Evolutionary conservation across 164 flowering plant species (phyloP), one percentile per base, ranked within the genome.

Genomic region (Tetracentron sinense): DNA sequence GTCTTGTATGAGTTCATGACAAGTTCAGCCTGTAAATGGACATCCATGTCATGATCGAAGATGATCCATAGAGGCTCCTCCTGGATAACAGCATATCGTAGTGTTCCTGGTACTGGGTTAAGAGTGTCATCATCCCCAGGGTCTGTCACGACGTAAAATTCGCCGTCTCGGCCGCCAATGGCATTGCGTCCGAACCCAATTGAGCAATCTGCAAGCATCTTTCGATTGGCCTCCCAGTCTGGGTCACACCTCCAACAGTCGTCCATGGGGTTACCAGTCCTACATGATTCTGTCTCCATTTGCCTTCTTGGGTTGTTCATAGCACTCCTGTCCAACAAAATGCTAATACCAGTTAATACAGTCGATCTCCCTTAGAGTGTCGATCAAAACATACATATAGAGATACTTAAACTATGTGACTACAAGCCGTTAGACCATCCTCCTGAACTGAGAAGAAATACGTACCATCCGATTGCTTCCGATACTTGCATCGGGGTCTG

Each of bases 1-100:
- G 82, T 81, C 66, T 81, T 81, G 77, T 64, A 68, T 0, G 75
- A 67, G 63, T 70, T 74, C 56, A 78, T 38, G 17, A 74, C 22
- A 10, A 81, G 80, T 25, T 76, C 82, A 35, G 69, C 63, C 38
- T 69, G 54, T 1, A 81, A 57, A 6, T n/a, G 51, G n/a, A 77
- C 75, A 67, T 52, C 67, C 82, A 81, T 78, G 77, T 74, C 78
- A n/a, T 42, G 44, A 10, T 58, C 69, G 30, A 78, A 78, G 31
- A 76, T 72, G 66, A 81, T 81, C 84, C 84, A 81, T 16, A 78
- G 69, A 1, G 84, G 84, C 14, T 69, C 65, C 2, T 69, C 64
- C 35, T 74, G 82, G 54, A 74, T 69, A 7, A 59, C 82, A 1
- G 76, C 84, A 31, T 81, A 59, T 11, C 82, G 38, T 27, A 81